These are phyloP conservation scores for Stachybotrys echinatus DNA, from an alignment of 2,329 filamentous ascomycete species.

Conservation along the genomic window DNA sequence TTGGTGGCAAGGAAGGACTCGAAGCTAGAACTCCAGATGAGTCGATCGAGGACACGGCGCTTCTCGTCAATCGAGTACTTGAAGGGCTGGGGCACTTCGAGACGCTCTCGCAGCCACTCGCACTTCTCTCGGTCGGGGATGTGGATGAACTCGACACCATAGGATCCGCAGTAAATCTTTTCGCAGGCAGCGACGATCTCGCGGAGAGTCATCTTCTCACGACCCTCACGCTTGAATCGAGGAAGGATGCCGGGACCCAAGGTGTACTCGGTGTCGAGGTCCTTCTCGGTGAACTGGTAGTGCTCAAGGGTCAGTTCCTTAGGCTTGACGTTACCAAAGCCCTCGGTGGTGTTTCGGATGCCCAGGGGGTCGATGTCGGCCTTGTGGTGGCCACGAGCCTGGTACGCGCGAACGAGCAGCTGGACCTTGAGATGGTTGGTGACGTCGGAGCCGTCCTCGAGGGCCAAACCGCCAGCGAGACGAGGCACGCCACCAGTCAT, in stretches of 20 bases:
- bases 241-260: conserved; percentile 94
- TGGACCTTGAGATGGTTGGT: conserved; percentile 98
- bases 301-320: conserved; percentile 90
- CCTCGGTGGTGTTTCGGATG: conserved; percentile 70
- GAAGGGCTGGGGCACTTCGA: conserved; percentile 92
- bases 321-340: conserved; percentile 80
- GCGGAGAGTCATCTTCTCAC: conserved; percentile 93
- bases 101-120: conserved; percentile 93
- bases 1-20: conserved; percentile 94
- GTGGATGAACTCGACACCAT: conserved; percentile 97
- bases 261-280: conserved; percentile 85
- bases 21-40: conserved; percentile 98
- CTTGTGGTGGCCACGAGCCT: conserved; percentile 97
- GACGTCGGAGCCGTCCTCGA: conserved; percentile 70
- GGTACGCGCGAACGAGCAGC: conserved; percentile 92
- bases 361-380: conserved; percentile 94
- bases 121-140: conserved; percentile 96
- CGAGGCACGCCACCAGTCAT: conserved; percentile 73
- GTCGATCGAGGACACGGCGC: conserved; percentile 89
- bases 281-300: conserved; percentile 92
- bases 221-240: conserved; percentile 80
- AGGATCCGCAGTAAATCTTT: conserved; percentile 94
- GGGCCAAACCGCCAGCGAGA: conserved; percentile 64
- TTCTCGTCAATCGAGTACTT: conserved; percentile 99
- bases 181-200: conserved; percentile 94